Percentiles rank a stretch among this genome's conserved stretches.
These are phyloP conservation scores for Beauveria varroae DNA, from an alignment of 2,329 filamentous ascomycete species.

Conservation along the genomic window DNA sequence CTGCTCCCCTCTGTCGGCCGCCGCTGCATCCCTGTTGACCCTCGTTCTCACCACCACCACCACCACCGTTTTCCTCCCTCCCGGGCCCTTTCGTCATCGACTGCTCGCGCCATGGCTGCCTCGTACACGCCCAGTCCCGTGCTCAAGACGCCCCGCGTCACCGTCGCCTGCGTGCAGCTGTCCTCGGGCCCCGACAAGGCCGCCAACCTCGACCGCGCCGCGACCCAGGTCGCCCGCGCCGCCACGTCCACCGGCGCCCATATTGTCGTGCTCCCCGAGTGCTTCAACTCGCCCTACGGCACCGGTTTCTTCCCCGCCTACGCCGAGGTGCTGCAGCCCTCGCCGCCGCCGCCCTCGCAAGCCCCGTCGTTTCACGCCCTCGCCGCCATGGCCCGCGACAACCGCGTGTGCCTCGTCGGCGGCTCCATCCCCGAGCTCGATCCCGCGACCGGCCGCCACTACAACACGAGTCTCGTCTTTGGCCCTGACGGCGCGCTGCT, in stretches of 20 bases:
- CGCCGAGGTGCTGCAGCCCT: constrained; percentile 77
- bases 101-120: constrained; percentile 4
- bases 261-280: constrained; percentile 90
- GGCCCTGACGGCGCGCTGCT: constrained; percentile 69
- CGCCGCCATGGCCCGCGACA: constrained; percentile 68
- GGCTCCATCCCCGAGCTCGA: constrained; percentile 87
- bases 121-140: constrained; percentile 25
- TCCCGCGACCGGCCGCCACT: constrained; percentile 53
- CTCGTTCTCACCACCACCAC: not conserved
- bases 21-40: no score
- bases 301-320: constrained; percentile 84
- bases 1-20: not conserved
- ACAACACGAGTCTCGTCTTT: constrained; percentile 88
- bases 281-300: constrained; percentile 98
- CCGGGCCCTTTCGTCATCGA: not conserved
- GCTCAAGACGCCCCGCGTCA: constrained; percentile 63
- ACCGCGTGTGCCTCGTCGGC: constrained; percentile 74
- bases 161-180: constrained; percentile 75
- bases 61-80: not conserved
- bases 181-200: constrained; percentile 76
- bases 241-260: constrained; percentile 62
- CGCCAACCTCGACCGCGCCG: constrained; percentile 74
- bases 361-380: constrained; percentile 84
- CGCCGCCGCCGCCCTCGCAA: constrained; percentile 60
- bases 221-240: constrained; percentile 75